Base-by-base conservation (phyloP, 495 filamentous ascomycete genomes). In the Annulohypoxylon nitens region DNA sequence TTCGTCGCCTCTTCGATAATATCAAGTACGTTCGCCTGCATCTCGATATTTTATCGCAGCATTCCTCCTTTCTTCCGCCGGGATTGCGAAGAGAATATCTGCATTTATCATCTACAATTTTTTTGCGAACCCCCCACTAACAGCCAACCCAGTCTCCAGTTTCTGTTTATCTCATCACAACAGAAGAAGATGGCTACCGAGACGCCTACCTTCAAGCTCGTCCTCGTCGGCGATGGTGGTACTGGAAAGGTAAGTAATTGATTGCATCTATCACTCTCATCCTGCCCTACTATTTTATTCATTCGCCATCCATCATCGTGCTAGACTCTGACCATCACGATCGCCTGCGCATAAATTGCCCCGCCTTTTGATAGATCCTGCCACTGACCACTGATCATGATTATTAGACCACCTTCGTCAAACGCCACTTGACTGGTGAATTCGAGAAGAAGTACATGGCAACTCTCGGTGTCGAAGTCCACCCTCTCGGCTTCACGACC, bases 391-490 rank as follows among this genome's bases (percentile, higher is more conserved):
- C 57, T 69, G 45, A 78, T 82, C 75, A 51, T 72, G 4, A 63
- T 68, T 45, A 48, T 47, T 82, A 99, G 97, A 99, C 97, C 81
- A 99, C 97, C 81, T 99, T 99, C 88, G 97, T 99, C 87, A 99
- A 98, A 91, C 97, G 97, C 78, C 97, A 99, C 84, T 86, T 98
- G 88, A 98, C 97, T 81, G 97, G 97, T 74, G 97, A 99, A 82
- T 99, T 99, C 81, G 97, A 99, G 89, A 99, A 99, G 91, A 99
- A 98, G 87, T 99, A 99, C 85, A 98, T 99, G 83, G 97, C 97
- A 71, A 99, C 97, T 64, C 91, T 99, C 67, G 97, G 97, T 92
- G 97, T 99, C 77, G 97, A 99, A 82, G 97, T 99, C 75, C 97
- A 99, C 86, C 93, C 94, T 80, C 91, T 97, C 69, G 90, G 88